Evolutionary conservation across 129 eudicot species (phyloP).

Genomic region (Artemisia argyi): DNA sequence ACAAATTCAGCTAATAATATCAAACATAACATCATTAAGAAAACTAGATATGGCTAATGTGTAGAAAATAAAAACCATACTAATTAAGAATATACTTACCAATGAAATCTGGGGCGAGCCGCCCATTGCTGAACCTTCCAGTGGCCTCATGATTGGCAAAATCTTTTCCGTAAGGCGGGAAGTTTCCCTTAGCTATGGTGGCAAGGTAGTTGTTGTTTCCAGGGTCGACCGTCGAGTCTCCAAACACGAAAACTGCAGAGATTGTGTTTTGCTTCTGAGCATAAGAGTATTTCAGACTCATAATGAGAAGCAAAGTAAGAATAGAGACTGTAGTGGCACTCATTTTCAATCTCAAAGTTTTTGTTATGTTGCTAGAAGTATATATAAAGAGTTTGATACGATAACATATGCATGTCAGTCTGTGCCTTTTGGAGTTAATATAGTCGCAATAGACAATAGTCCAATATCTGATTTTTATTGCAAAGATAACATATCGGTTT

Average conservation of each 20-base stretch:
- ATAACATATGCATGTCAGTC: too few relatives aligned
- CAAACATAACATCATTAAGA: too few relatives aligned
- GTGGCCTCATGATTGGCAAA: conserved; percentile 55
- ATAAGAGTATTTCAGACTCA: conserved; percentile 1
- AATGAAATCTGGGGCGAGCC: too few relatives aligned
- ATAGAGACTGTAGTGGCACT: conserved; percentile 4
- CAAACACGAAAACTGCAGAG: conserved; percentile 40
- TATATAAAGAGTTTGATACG: neutral
- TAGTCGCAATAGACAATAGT: neutral
- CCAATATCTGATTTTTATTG: neutral
- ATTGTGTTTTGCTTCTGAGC: conserved; percentile 20
- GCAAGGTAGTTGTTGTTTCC: conserved; percentile 68
- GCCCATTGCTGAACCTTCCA: too few relatives aligned
- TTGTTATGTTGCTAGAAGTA: neutral
- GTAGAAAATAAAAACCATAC: too few relatives aligned
- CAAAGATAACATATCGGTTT: too few relatives aligned
- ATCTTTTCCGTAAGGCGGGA: conserved; percentile 78
- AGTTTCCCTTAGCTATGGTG: conserved; percentile 46
- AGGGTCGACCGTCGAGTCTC: conserved; percentile 79
- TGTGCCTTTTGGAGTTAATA: neutral
- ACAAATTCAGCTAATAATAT: too few relatives aligned
- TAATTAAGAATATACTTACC: too few relatives aligned
- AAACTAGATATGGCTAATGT: too few relatives aligned
- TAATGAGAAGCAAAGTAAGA: conserved; percentile 1
- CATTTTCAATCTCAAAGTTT: conserved; percentile 22